Conservation (phyloP, 768 basidiomycete genomes). For the Tylopilus subfusipes region DNA sequence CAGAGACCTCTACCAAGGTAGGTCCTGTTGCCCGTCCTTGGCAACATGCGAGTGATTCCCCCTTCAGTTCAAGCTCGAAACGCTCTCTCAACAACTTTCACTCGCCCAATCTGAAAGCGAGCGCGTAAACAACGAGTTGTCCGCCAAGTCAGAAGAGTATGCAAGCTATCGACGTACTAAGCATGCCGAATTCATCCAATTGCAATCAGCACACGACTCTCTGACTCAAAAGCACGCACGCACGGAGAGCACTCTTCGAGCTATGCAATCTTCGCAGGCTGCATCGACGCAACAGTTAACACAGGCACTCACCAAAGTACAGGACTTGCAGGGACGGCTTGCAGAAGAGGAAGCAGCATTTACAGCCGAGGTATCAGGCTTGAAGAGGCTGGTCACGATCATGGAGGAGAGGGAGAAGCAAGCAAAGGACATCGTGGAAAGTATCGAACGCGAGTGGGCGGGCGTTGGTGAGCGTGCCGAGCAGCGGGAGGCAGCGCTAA, state of each 20-base stretch:
- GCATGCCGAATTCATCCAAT: constrained; percentile 68
- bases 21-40: background rate
- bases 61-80: constrained; percentile 78
- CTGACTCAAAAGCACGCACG: constrained; percentile 65
- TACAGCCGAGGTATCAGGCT: constrained; percentile 66
- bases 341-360: constrained; percentile 86
- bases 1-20: constrained; percentile 76
- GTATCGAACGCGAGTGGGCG: constrained; percentile 81
- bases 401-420: constrained; percentile 89
- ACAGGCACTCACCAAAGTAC: constrained; percentile 70
- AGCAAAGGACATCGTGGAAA: constrained; percentile 76
- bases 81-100: constrained; percentile 75
- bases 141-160: constrained; percentile 74
- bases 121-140: constrained; percentile 65
- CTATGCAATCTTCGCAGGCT: constrained; percentile 68
- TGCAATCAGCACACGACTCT: constrained; percentile 77
- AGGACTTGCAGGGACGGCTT: constrained; percentile 70
- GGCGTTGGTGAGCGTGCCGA: constrained; percentile 67
- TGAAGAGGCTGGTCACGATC: constrained; percentile 73
- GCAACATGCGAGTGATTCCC: background rate
- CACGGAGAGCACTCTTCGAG: constrained; percentile 64
- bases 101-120: constrained; percentile 75
- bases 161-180: constrained; percentile 78
- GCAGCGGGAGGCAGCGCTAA: constrained; percentile 59
- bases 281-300: constrained; percentile 72